Base-by-base conservation (phyloP, 441 rosid genomes). In the Bruguiera hainesii region DNA sequence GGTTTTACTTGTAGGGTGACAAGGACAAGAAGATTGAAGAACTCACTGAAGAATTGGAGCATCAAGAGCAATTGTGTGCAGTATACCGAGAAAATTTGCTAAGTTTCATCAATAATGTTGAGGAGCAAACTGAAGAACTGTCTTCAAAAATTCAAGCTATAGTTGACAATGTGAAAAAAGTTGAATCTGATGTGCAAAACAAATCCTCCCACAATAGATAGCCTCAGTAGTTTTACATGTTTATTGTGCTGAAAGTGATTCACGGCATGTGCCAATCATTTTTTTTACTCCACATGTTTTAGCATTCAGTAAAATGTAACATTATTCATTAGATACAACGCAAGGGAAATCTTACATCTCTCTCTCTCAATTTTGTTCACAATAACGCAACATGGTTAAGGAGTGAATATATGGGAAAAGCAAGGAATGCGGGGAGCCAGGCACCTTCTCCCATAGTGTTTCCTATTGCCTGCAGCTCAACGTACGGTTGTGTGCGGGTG, bases 11-110 rank as follows among this genome's bases (percentile, higher is more conserved):
- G 78, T 62, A 89, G 96, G 90, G 80, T 48, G 89, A 84, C 71
- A 89, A 89, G 74, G 91, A 87, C 51, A 79, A 76, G 84, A 84
- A 80, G 77, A 89, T 89, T 33, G 83, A 85, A 78, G 91, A 83
- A 69, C 89, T 87, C 29, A 79, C 78, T 0, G 60, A 33, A 75
- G 96, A 85, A 78, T 61, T 89, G 75, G 83, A 77, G 77, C 87
- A 1, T 61, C 92, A 84, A 51, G 87, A 87, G 55, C 82, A 77
- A 63, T 59, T 89, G 63, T 89, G 96, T 71, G 55, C 56, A 30
- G 58, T 77, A 19, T 84, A 85, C 70, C 80, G 89, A 63, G 87
- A 84, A 69, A 82, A 78, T 66, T 60, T 87, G 76, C 71, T 84
- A 50, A 75, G 74, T 73, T 87, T 89, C 69, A 82, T 89, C 79